Conservation (phyloP, 2,329 filamentous ascomycete genomes). For the Intubia oerlemansii region DNA sequence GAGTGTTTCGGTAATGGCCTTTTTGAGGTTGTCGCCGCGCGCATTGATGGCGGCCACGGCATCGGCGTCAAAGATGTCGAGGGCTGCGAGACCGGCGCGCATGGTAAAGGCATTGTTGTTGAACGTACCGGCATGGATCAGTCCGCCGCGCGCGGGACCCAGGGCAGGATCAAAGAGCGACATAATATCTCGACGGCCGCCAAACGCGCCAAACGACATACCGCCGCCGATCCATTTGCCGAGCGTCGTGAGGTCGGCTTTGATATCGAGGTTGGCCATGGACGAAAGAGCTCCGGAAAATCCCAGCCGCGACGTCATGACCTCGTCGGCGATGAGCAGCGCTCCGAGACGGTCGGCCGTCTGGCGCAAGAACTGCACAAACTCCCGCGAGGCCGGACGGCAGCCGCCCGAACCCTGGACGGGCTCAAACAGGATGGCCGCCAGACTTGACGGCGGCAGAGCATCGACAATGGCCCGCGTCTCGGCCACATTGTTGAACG, state of each 20-base stretch:
- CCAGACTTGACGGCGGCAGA: constrained; percentile 21
- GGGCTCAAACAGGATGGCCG: constrained; percentile 42
- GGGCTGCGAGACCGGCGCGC: constrained; percentile 24
- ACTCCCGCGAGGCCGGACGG: constrained; percentile 24
- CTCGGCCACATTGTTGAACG: constrained; percentile 35
- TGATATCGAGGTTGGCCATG: constrained; percentile 26
- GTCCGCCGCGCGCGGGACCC: constrained; percentile 27
- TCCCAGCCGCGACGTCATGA: constrained; percentile 41
- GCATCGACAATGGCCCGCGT: constrained; percentile 19
- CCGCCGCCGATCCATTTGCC: constrained; percentile 39
- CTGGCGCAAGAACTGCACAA: constrained; percentile 18
- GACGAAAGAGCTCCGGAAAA: constrained; percentile 29
- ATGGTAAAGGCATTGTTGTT: constrained; percentile 42
- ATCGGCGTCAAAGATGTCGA: constrained; percentile 16
- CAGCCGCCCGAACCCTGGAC: constrained; percentile 42
- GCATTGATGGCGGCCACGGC: constrained; percentile 13
- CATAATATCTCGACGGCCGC: constrained; percentile 45
- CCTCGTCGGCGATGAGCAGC: constrained; percentile 48
- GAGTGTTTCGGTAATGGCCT: constrained; percentile 11
- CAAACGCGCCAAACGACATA: constrained; percentile 36
- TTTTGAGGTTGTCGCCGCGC: constrained; percentile 12
- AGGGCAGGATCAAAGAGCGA: constrained; percentile 40
- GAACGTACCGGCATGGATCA: constrained; percentile 37
- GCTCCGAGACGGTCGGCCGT: constrained; percentile 4
- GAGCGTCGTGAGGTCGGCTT: constrained; percentile 31